phyloP scores from a whole-genome alignment of 768 basidiomycete genomes.

The Boletus vermiculosoides region DNA sequence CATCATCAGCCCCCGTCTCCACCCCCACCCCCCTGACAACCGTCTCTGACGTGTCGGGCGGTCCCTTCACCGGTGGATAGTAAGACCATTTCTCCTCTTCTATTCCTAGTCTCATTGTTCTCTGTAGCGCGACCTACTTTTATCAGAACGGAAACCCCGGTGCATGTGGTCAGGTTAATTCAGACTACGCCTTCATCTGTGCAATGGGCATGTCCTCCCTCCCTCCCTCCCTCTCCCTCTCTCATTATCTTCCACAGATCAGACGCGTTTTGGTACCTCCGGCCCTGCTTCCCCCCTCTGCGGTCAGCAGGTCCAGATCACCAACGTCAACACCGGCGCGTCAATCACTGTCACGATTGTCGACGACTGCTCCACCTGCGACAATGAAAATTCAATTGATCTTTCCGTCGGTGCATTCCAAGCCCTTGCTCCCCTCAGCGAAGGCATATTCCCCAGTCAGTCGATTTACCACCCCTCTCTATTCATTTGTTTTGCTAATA shows the following conservation, averaged over 20 bases:
- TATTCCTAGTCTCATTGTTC: background rate
- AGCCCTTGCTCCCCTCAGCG: constrained; percentile 44
- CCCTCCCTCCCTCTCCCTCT: background rate
- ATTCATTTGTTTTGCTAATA: background rate
- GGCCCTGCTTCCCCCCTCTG: constrained; percentile 55
- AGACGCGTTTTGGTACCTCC: constrained; percentile 48
- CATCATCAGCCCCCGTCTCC: background rate
- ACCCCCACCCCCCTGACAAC: background rate
- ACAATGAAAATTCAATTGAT: constrained; percentile 65
- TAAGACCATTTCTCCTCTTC: constrained; percentile 26
- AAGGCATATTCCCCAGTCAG: constrained; percentile 62
- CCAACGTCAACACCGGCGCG: constrained; percentile 52
- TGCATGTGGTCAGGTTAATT: constrained; percentile 66
- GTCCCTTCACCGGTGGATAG: constrained; percentile 40
- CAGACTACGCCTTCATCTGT: constrained; percentile 57
- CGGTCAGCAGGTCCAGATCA: constrained; percentile 62
- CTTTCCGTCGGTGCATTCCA: constrained; percentile 69
- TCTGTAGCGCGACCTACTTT: constrained; percentile 59
- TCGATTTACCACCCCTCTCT: constrained; percentile 9
- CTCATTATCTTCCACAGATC: constrained; percentile 39
- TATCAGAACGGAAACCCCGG: constrained; percentile 72
- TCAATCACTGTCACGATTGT: constrained; percentile 64
- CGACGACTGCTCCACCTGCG: constrained; percentile 82
- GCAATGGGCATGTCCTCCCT: constrained; percentile 56
- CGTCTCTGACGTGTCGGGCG: constrained; percentile 27